Conservation (phyloP, 345 rosid genomes). For the Boechera stricta region DNA sequence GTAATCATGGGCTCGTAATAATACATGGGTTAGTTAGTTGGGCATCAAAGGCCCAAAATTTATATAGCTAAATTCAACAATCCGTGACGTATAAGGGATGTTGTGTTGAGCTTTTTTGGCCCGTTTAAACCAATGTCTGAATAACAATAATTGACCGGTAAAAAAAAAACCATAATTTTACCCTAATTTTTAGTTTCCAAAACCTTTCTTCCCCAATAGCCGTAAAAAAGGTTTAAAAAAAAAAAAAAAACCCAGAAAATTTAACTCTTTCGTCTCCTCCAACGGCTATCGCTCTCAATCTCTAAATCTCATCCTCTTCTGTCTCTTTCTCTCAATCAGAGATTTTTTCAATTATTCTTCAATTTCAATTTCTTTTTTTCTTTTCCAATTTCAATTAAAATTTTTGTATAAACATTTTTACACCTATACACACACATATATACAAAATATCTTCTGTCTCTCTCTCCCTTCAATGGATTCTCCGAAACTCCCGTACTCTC, state of each 20-base stretch:
- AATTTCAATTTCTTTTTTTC: not conserved
- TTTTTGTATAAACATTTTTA: not conserved
- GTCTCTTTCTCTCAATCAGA: slow-evolving; percentile 5
- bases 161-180: not conserved
- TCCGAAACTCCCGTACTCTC: slow-evolving; percentile 46
- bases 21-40: not conserved
- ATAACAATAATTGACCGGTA: slow-evolving; percentile 19
- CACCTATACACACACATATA: slow-evolving; percentile 16
- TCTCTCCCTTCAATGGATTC: slow-evolving; percentile 42
- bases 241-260: slow-evolving; percentile 32
- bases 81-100: not conserved
- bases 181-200: slow-evolving; percentile 19
- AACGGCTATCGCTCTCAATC: slow-evolving; percentile 35
- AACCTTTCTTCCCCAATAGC: slow-evolving; percentile 13
- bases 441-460: not conserved
- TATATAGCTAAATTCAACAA: not conserved
- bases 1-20: not conserved
- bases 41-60: slow-evolving; percentile 16
- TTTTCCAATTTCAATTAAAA: not conserved
- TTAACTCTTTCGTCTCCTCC: not conserved
- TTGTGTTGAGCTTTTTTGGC: not conserved
- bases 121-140: slow-evolving; percentile 3
- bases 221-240: slow-evolving; percentile 14
- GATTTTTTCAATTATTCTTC: slow-evolving; percentile 11
- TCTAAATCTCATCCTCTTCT: slow-evolving; percentile 24